These are phyloP conservation scores for Floccularia luteovirens DNA, from an alignment of 768 basidiomycete genomes.

Conservation along the genomic window DNA sequence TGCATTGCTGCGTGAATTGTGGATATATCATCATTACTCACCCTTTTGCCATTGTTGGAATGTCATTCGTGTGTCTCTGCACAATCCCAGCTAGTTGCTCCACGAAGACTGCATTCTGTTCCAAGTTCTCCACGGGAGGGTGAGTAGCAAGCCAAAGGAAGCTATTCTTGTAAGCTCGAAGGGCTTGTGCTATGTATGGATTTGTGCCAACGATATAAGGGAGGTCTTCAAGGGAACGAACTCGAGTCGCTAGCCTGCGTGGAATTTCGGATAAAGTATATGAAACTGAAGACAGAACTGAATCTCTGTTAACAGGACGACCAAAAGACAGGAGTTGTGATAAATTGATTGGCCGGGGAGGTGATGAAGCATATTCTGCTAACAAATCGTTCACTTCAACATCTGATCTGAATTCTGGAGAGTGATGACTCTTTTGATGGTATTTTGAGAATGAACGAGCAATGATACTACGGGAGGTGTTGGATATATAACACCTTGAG, in stretches of 20 bases:
- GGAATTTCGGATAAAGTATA: slow-evolving; percentile 76
- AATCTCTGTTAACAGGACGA: slow-evolving; percentile 61
- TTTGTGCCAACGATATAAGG: slow-evolving; percentile 90
- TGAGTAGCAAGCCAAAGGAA: slow-evolving; percentile 66
- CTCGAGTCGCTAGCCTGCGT: slow-evolving; percentile 65
- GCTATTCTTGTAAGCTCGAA: slow-evolving; percentile 61
- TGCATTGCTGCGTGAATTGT: neutral
- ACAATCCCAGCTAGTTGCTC: slow-evolving; percentile 66
- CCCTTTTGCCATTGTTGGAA: slow-evolving; percentile 90
- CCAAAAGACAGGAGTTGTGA: slow-evolving; percentile 70
- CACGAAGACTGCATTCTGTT: slow-evolving; percentile 65
- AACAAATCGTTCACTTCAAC: slow-evolving; percentile 56
- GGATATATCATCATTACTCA: slow-evolving; percentile 17
- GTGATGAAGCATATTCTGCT: slow-evolving; percentile 52
- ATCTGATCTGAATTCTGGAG: too few species aligned
- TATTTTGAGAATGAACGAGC: too few species aligned
- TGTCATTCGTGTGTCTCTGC: slow-evolving; percentile 75
- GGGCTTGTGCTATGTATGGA: slow-evolving; percentile 70
- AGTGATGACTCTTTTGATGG: too few species aligned
- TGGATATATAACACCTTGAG: too few species aligned
- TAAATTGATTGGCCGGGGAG: slow-evolving; percentile 65
- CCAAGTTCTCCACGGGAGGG: slow-evolving; percentile 53
- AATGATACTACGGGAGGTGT: too few species aligned
- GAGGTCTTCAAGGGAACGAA: slow-evolving; percentile 64
- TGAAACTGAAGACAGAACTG: slow-evolving; percentile 65